Evolutionary conservation across 139 green algal genomes (phyloP).

Genomic region (Chlorokybus atmophyticus): DNA sequence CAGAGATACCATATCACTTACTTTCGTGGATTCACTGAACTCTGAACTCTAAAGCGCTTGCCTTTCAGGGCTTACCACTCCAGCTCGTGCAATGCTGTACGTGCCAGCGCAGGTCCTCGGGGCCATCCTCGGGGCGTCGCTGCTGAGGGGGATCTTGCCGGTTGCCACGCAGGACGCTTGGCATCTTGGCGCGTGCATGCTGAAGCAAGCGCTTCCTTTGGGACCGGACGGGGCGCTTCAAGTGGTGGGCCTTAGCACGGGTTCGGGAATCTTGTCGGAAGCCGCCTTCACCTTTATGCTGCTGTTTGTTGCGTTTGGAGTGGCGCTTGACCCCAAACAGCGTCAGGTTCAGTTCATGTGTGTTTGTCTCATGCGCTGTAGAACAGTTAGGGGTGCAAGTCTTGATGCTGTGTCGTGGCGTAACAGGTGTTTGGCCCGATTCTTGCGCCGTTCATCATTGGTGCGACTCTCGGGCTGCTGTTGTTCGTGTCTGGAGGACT

Average conservation of each 20-base stretch:
- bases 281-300: constrained; percentile 3
- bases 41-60: too few relatives aligned
- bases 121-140: background rate
- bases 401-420: too few relatives aligned
- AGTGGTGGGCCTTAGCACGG: background rate
- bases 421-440: constrained; percentile 5
- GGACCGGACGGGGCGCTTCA: too few relatives aligned
- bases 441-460: constrained; percentile 1
- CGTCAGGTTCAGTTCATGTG: too few relatives aligned
- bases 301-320: constrained; percentile 7
- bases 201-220: too few relatives aligned
- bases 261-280: background rate
- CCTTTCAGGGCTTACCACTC: constrained; percentile 9
- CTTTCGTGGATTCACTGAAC: too few relatives aligned
- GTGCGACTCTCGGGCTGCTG: background rate
- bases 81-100: constrained; percentile 1
- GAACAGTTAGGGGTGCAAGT: too few relatives aligned
- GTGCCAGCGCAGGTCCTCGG: constrained; percentile 2
- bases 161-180: background rate
- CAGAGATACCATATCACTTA: too few relatives aligned
- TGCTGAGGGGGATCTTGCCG: background rate
- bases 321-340: constrained; percentile 4
- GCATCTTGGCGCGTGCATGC: background rate
- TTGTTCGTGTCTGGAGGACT: constrained; percentile 2
- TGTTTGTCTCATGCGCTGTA: too few relatives aligned